Conservation (phyloP, 176 grass and related monocot genomes). For the Stipa capillata region DNA sequence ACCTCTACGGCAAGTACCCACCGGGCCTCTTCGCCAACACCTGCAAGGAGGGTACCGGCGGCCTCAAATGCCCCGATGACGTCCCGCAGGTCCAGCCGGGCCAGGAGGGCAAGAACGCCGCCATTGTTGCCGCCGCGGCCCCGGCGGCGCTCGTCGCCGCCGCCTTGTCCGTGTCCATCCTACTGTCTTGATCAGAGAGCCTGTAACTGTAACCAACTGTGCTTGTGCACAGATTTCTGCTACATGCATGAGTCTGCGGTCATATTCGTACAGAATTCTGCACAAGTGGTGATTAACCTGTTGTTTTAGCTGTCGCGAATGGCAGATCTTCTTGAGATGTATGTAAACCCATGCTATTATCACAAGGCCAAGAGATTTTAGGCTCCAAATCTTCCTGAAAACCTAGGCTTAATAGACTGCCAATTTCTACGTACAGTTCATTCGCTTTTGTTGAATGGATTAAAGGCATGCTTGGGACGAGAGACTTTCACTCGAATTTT, state of each 20-base stretch:
- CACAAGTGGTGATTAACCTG: not conserved
- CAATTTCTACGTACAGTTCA: no score
- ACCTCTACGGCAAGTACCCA: constrained; percentile 71
- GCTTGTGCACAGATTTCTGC: not conserved
- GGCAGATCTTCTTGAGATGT: not conserved
- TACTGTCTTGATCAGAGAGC: constrained; percentile 2
- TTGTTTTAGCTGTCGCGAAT: not conserved
- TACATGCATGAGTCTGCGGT: not conserved
- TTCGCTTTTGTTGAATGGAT: not conserved
- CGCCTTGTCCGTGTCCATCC: not conserved
- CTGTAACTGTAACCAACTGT: not conserved
- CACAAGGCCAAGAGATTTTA: not conserved
- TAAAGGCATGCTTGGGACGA: not conserved
- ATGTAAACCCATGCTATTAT: not conserved
- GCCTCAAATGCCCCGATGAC: constrained; percentile 42
- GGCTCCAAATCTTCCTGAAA: not conserved
- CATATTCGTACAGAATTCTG: not conserved
- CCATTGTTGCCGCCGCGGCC: not conserved
- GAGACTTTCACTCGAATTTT: no score
- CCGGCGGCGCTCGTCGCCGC: not conserved
- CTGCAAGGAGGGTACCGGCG: constrained; percentile 39
- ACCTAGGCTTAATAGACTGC: not conserved
- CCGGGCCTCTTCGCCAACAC: constrained; percentile 67
- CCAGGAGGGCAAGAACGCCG: not conserved
- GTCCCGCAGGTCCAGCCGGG: constrained; percentile 25